Evolutionary conservation across 805 yeast species (phyloP).

Genomic region (Yueomyces sinensis): DNA sequence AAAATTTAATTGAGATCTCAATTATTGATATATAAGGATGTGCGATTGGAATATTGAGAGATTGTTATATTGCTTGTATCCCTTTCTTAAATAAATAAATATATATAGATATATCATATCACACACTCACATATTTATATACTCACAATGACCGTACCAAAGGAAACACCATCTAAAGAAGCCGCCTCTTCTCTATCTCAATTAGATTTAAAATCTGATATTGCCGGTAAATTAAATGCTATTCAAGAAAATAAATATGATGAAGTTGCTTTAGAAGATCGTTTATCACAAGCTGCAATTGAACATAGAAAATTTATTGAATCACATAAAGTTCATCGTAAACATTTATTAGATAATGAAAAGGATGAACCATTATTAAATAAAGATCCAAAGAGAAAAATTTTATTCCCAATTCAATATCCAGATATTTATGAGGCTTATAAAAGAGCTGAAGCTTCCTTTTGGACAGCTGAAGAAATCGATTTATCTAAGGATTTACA

Average conservation of each 20-base stretch:
- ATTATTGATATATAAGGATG: no score
- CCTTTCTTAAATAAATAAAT: no score
- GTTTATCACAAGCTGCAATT: slow-evolving; percentile 21
- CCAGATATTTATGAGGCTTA: slow-evolving; percentile 98
- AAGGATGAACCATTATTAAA: slow-evolving; percentile 75
- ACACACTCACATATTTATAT: not conserved
- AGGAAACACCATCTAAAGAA: slow-evolving; percentile 59
- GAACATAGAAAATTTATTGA: slow-evolving; percentile 43
- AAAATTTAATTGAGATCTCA: no score
- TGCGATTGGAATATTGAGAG: no score
- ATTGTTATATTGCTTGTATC: no score
- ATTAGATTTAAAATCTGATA: slow-evolving; percentile 34
- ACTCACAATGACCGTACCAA: slow-evolving; percentile 6
- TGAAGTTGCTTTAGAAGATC: slow-evolving; percentile 5
- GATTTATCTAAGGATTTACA: slow-evolving; percentile 82
- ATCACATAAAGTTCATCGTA: slow-evolving; percentile 59
- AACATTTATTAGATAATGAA: slow-evolving; percentile 57
- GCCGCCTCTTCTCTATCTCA: slow-evolving; percentile 42
- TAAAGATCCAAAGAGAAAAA: slow-evolving; percentile 82
- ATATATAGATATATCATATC: no score
- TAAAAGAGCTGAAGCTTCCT: slow-evolving; percentile 97
- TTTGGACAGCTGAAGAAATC: slow-evolving; percentile 99
- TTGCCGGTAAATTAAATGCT: slow-evolving; percentile 30
- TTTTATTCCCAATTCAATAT: slow-evolving; percentile 89
- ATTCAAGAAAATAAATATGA: slow-evolving; percentile 21